Evolutionary conservation across 805 yeast genomes (phyloP), one percentile per base, ranked within the genome.

Genomic region (Metschnikowia cubensis): DNA sequence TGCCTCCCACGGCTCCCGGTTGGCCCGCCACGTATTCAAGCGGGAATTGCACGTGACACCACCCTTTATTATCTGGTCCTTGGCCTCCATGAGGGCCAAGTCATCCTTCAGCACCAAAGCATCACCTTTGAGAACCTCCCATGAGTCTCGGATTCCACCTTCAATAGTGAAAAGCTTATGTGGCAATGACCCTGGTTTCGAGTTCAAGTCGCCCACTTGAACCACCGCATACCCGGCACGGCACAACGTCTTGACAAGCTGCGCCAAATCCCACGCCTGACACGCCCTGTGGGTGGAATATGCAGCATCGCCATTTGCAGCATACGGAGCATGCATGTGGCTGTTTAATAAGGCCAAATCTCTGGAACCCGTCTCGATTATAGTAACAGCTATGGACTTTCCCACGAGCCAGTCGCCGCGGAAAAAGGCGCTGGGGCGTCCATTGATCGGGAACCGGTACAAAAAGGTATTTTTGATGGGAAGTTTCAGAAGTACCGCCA

Each of bases 391-490:
- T 17, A 89, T 80, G 7, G 92, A 79, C 64, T 94, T 94, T 7
- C 99, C 99, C 20, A 94, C 99, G 57, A 81, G 89, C 96, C 97
- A 94, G 65, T 94, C 99, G 35, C 99, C 99, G 51, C 98, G 73
- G 71, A 81, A 85, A 55, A 94, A 85, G 0, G 99, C 99, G 38
- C 89, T 82, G 1, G 98, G 96, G 46, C 97, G 74, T 1, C 99
- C 99, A 65, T 92, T 94, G 53, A 94, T 80, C 0, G 97, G 96
- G 62, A 89, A 94, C 18, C 96, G 72, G 62, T 87, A 86, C 42
- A 94, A 67, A 62, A 86, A 87, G 0, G 96, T 82, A 14, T 83
- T 80, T 44, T 77, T 84, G 35, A 94, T 89, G 3, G 97, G 97
- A 54, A 87, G 79, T 56, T 87, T 83, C 14, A 96, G 89, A 42